Conservation (phyloP, 1,284 basidiomycete genomes). For the Ceratobasidium sp. region DNA sequence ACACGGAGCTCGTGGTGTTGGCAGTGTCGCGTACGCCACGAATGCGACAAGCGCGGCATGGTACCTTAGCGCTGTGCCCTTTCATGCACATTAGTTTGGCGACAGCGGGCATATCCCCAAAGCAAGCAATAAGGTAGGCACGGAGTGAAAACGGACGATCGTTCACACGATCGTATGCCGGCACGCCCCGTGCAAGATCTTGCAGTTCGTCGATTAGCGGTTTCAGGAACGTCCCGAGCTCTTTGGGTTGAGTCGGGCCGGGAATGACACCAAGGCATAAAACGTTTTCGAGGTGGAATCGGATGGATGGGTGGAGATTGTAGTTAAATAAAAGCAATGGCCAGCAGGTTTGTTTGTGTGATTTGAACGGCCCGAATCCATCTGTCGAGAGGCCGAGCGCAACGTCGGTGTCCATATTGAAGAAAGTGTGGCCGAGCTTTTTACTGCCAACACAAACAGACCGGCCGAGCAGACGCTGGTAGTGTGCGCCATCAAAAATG, state of each 20-base stretch:
- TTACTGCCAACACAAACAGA: constrained; percentile 14
- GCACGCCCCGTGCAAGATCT: constrained; percentile 40
- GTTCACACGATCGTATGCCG: constrained; percentile 22
- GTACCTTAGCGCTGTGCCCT: constrained; percentile 43
- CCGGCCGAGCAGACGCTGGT: constrained; percentile 16
- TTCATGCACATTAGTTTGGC: constrained; percentile 47
- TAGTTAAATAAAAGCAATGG: constrained; percentile 49
- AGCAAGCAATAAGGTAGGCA: constrained; percentile 36
- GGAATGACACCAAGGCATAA: constrained; percentile 47
- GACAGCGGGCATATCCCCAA: constrained; percentile 47
- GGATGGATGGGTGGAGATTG: constrained; percentile 48
- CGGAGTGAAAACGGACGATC: constrained; percentile 34
- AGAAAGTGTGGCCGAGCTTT: constrained; percentile 50
- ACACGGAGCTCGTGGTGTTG: neutral
- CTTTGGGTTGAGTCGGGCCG: constrained; percentile 45
- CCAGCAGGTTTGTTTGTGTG: constrained; percentile 45
- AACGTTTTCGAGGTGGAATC: constrained; percentile 43
- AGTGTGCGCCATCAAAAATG: constrained; percentile 49
- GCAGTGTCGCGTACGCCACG: constrained; percentile 2
- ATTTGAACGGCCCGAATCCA: constrained; percentile 35
- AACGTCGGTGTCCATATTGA: constrained; percentile 54
- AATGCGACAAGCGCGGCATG: constrained; percentile 46
- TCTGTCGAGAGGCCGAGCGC: constrained; percentile 56
- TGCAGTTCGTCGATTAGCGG: constrained; percentile 44
- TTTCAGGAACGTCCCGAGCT: constrained; percentile 46